Evolutionary conservation across 208 protist genomes (phyloP).

Genomic region (Acanthamoeba quina): DNA sequence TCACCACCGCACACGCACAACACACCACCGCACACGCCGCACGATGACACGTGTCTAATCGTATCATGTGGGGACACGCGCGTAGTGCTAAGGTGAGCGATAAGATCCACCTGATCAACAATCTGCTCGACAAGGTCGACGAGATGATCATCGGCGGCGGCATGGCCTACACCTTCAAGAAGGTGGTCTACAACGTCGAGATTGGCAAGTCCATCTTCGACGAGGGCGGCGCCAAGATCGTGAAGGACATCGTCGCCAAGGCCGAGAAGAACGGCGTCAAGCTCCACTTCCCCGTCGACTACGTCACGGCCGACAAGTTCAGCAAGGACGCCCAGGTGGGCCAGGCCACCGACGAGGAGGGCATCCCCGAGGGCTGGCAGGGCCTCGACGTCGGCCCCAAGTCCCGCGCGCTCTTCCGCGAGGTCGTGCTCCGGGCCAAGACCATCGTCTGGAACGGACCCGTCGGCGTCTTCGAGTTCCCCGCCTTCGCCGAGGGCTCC

Average conservation of each 20-base stretch:
- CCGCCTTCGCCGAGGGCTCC: constrained; percentile 96
- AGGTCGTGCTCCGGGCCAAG: constrained; percentile 92
- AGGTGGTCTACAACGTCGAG: constrained; percentile 85
- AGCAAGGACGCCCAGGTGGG: constrained; percentile 79
- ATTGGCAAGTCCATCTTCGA: constrained; percentile 98
- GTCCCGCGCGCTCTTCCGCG: constrained; percentile 90
- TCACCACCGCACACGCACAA: not conserved
- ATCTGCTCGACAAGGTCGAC: constrained; percentile 98
- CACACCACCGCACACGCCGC: not conserved
- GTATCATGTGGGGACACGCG: not conserved
- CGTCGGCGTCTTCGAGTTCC: constrained; percentile 98
- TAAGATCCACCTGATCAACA: constrained; percentile 99
- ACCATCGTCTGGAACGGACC: constrained; percentile 98
- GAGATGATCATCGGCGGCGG: constrained; percentile 98
- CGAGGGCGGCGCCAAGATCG: constrained; percentile 89
- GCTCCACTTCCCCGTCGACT: constrained; percentile 97
- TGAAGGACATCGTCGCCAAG: constrained; percentile 94
- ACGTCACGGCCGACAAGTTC: constrained; percentile 96
- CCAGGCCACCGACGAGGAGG: constrained; percentile 81
- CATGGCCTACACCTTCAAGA: constrained; percentile 99
- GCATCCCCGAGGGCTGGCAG: constrained; percentile 93
- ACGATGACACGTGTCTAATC: not conserved
- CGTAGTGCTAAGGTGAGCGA: constrained; percentile 97
- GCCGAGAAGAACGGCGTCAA: constrained; percentile 96
- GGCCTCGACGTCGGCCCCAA: constrained; percentile 97